Evolutionary conservation across 2,329 filamentous ascomycete species (phyloP).

Genomic region (Pseudogymnoascus sp.): DNA sequence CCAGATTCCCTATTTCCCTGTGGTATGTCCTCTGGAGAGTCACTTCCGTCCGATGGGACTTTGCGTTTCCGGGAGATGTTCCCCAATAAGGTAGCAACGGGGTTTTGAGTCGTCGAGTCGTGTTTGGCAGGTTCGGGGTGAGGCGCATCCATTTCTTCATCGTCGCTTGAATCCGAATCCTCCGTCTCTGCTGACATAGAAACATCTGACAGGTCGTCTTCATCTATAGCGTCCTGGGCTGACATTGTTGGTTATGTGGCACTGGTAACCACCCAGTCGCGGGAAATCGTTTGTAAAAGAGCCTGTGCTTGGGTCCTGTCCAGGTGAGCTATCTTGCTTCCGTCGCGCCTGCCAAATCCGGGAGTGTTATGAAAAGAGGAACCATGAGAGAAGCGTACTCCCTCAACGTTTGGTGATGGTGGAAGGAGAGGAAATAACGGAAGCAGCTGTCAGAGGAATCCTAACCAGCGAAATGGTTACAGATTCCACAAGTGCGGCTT

Average conservation of each 20-base stretch:
- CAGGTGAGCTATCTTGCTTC: background rate
- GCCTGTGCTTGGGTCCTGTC: background rate
- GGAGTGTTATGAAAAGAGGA: background rate
- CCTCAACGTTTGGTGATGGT: background rate
- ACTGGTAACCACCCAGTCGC: constrained; percentile 13
- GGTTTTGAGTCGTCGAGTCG: background rate
- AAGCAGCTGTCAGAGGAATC: background rate
- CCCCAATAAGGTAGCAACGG: background rate
- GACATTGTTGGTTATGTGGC: constrained; percentile 13
- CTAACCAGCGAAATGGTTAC: constrained; percentile 7
- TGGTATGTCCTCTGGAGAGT: constrained; percentile 13
- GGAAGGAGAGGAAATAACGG: constrained; percentile 4
- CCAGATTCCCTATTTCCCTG: constrained; percentile 18
- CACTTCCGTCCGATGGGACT: constrained; percentile 24
- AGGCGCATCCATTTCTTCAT: constrained; percentile 11
- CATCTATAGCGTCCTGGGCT: constrained; percentile 7
- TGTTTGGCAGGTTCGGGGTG: background rate
- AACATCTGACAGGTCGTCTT: constrained; percentile 12
- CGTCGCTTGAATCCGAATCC: background rate
- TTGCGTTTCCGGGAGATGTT: constrained; percentile 11
- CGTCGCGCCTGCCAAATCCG: constrained; percentile 1
- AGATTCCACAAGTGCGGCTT: background rate
- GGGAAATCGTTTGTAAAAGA: constrained; percentile 16
- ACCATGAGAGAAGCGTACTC: constrained; percentile 10
- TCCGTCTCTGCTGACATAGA: constrained; percentile 13